Percentiles rank a stretch among this genome's conserved stretches.
phyloP scores from a whole-genome alignment of 2,329 filamentous ascomycete genomes.

The Aschersonia sp. region DNA sequence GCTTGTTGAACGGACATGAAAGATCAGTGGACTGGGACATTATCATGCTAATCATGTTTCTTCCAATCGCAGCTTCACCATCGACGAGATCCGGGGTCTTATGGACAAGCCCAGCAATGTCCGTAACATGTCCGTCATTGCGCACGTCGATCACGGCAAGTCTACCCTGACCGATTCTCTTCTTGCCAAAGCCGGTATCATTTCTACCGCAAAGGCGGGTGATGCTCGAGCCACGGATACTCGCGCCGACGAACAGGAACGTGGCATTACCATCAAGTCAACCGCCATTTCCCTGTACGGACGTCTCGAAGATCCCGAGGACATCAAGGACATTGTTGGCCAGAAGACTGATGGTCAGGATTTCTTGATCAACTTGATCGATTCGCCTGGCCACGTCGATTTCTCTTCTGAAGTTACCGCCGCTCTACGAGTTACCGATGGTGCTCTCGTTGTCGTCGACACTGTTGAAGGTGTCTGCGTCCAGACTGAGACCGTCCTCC shows the following conservation, averaged over 20 bases:
- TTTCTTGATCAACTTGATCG: conserved; percentile 99
- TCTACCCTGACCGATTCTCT: conserved; percentile 99
- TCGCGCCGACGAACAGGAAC: conserved; percentile 93
- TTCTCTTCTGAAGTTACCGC: conserved; percentile 99
- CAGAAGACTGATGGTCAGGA: conserved; percentile 81
- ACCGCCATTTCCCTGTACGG: conserved; percentile 98
- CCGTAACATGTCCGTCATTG: conserved; percentile 99
- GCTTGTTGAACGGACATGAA: too few relatives aligned
- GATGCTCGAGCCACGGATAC: conserved; percentile 95
- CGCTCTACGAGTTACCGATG: conserved; percentile 98
- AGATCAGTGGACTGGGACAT: background rate
- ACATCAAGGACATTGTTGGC: conserved; percentile 86
- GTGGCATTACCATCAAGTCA: conserved; percentile 99
- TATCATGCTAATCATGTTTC: conserved; percentile 3
- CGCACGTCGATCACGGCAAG: conserved; percentile 99
- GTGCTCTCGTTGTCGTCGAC: conserved; percentile 99
- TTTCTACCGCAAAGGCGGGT: conserved; percentile 94
- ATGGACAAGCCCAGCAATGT: conserved; percentile 70
- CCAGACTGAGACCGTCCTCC: conserved; percentile 98
- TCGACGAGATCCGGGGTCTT: conserved; percentile 73
- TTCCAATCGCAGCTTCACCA: conserved; percentile 64
- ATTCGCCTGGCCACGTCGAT: conserved; percentile 99
- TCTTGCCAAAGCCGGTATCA: conserved; percentile 98
- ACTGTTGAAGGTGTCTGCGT: conserved; percentile 99
- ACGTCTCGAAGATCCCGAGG: conserved; percentile 63